Base-by-base conservation (phyloP, 2,329 filamentous ascomycete genomes). In the Decorospora gaudefroyi region DNA sequence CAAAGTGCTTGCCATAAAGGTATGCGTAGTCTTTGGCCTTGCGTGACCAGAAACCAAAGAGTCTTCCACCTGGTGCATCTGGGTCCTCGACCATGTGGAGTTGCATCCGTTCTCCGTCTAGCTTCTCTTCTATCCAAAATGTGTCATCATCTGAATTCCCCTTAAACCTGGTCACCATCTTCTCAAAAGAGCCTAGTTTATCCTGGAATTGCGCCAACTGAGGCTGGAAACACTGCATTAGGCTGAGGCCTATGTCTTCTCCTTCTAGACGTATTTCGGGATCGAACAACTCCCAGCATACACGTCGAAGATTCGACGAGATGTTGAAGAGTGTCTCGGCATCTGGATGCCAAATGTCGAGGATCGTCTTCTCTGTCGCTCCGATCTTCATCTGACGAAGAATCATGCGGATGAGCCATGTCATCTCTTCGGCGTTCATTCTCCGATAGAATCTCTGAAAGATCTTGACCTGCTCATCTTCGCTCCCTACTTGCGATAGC, bases 111-210 rank as follows among this genome's bases (percentile, higher is more conserved):
- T 99, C 93, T 1, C 93, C 93, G 57, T 99, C 93, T 6, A 99
- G 76, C 70, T 99, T 99, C 72, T 99, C 93, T 69, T 99, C 93
- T 33, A 97, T 93, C 90, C 91, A 97, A 64, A 95, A 99, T 6
- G 87, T 83, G 0, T 79, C 76, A 38, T 95, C 85, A 0, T 88
- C 84, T 16, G 85, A 80, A 0, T 82, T 85, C 0, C 80, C 77
- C 2, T 82, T 80, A 71, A 86, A 81, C 30, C 74, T 84, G 12
- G 82, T 76, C 1, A 95, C 83, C 81, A 95, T 89, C 63, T 84
- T 87, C 41, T 90, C 81, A 57, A 96, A 89, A 0, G 85, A 84
- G 8, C 64, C 65, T 5, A 65, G 57, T 22, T 88, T 81, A 78
- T 88, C 87, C 68, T 96, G 90, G 53, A 95, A 96, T 53, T 93